These are phyloP conservation scores for Bromus sterilis DNA, from an alignment of 176 grass and related monocot species.

Conservation along the genomic window DNA sequence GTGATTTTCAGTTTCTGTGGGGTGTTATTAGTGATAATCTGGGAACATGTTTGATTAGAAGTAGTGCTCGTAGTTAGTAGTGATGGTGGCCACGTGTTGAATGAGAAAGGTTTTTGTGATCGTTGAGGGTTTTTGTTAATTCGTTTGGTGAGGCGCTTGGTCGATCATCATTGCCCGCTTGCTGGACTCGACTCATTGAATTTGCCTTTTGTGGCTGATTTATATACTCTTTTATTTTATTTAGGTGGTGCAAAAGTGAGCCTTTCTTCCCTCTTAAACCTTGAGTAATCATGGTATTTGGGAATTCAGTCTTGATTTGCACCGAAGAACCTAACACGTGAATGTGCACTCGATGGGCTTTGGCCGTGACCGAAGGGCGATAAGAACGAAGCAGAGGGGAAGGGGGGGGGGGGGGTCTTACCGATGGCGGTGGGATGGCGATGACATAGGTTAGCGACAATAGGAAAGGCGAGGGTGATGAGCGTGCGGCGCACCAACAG, in stretches of 20 bases:
- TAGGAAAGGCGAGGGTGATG: too few relatives aligned
- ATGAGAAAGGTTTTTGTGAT: background rate
- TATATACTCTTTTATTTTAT: background rate
- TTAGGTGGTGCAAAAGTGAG: background rate
- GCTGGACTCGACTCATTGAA: background rate
- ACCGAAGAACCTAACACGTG: too few relatives aligned
- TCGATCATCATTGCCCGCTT: background rate
- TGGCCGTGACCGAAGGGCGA: too few relatives aligned
- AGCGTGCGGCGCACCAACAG: too few relatives aligned
- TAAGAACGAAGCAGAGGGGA: too few relatives aligned
- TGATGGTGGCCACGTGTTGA: slow-evolving; percentile 16
- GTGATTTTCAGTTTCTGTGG: background rate
- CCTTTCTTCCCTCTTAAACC: background rate
- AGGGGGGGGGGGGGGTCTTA: too few relatives aligned
- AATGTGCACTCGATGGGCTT: background rate
- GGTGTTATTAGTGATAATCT: background rate
- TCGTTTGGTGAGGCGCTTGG: too few relatives aligned
- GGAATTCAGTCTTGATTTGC: too few relatives aligned
- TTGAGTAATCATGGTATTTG: background rate
- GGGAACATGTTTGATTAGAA: background rate
- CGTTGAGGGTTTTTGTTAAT: too few relatives aligned
- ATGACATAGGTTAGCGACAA: too few relatives aligned
- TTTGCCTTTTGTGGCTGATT: background rate
- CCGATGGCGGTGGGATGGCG: too few relatives aligned
- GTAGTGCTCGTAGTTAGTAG: background rate